phyloP scores from a whole-genome alignment of 176 grass and related monocot genomes.

The Cenchrus fungigraminus region DNA sequence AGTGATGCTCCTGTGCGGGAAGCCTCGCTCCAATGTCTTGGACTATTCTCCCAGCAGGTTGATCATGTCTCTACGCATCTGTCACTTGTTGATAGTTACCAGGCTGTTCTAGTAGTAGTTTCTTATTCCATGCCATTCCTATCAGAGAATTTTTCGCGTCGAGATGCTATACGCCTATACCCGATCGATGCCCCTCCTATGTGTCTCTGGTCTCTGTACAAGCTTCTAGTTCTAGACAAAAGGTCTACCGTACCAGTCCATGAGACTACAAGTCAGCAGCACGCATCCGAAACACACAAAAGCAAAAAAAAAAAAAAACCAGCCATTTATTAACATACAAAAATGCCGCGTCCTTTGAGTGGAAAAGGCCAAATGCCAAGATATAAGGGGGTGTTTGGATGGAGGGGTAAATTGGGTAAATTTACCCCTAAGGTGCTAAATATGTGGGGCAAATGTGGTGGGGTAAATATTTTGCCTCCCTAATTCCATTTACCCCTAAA shows the following conservation, averaged over 20 bases:
- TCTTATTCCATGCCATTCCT: background rate
- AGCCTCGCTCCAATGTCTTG: background rate
- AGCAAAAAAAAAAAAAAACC: background rate
- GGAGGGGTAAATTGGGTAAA: too few relatives aligned
- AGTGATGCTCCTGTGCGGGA: background rate
- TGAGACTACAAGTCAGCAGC: conserved; percentile 2
- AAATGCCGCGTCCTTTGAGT: background rate
- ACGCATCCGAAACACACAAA: background rate
- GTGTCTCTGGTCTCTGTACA: background rate
- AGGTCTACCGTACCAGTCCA: background rate
- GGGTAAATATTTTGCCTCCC: too few relatives aligned
- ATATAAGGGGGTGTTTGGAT: too few relatives aligned
- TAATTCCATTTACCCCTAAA: too few relatives aligned
- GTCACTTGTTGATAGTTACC: conserved; percentile 15
- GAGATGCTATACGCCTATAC: background rate
- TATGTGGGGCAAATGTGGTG: too few relatives aligned
- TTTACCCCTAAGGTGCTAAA: too few relatives aligned
- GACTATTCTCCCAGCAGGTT: conserved; percentile 24
- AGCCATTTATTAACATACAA: background rate
- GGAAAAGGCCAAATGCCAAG: conserved; percentile 3
- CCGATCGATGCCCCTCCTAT: background rate
- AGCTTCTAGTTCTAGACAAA: conserved; percentile 36
- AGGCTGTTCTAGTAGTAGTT: background rate
- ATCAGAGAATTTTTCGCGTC: conserved; percentile 8
- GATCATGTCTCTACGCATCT: conserved; percentile 16